Conservation (phyloP, 352 stramenopile species). For the Sclerospora graminicola region DNA sequence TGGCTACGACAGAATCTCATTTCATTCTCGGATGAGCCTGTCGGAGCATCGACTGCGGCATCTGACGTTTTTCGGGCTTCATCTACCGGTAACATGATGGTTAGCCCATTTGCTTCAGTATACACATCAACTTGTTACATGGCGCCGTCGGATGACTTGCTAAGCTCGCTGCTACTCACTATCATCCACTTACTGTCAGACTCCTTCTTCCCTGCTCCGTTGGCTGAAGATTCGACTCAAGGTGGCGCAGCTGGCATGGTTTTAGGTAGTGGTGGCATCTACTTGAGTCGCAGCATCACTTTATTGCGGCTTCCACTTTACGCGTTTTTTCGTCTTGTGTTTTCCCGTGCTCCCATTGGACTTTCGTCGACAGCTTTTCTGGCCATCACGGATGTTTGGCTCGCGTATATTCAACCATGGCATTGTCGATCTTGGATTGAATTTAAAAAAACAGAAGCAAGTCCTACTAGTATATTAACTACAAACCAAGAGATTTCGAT, state of each 20-base stretch:
- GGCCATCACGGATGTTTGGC: conserved; percentile 77
- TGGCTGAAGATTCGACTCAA: conserved; percentile 24
- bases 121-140: conserved; percentile 81
- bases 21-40: conserved; percentile 58
- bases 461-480: neutral
- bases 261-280: conserved; percentile 34
- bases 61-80: conserved; percentile 9
- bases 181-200: conserved; percentile 78
- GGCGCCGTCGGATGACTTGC: conserved; percentile 71
- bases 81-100: conserved; percentile 21
- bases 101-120: conserved; percentile 60
- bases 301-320: conserved; percentile 68
- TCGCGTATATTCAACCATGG: conserved; percentile 83
- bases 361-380: conserved; percentile 72
- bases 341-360: conserved; percentile 68
- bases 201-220: conserved; percentile 56
- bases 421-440: conserved; percentile 57
- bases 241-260: conserved; percentile 13
- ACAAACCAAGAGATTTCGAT: conserved; percentile 3
- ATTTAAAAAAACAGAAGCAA: conserved; percentile 12
- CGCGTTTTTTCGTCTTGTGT: conserved; percentile 76
- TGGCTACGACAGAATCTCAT: conserved; percentile 86
- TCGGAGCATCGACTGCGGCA: conserved; percentile 13
- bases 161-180: conserved; percentile 69
- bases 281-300: conserved; percentile 62